Evolutionary conservation across 495 filamentous ascomycete species (phyloP).

Genomic region (Talaromyces stipitatus): DNA sequence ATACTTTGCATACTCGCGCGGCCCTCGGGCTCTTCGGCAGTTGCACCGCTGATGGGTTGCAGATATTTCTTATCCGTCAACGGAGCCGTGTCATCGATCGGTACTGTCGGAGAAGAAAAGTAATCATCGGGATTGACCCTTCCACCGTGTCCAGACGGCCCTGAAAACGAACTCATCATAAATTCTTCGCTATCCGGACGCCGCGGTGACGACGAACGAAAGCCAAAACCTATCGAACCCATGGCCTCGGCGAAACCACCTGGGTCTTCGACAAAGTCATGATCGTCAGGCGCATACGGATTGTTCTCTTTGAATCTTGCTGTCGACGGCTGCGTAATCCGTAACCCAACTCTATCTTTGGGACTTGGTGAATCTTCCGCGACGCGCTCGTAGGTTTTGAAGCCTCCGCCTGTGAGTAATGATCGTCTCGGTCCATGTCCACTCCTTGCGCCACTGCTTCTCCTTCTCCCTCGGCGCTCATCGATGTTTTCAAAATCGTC

Average conservation of each 20-base stretch:
- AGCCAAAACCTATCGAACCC: slow-evolving; percentile 51
- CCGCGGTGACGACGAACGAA: slow-evolving; percentile 27
- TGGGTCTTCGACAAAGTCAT: slow-evolving; percentile 31
- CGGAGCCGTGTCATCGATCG: slow-evolving; percentile 60
- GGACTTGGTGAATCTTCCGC: slow-evolving; percentile 45
- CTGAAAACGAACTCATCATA: slow-evolving; percentile 7
- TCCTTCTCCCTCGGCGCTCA: slow-evolving; percentile 21
- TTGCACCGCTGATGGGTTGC: slow-evolving; percentile 60
- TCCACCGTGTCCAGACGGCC: slow-evolving; percentile 11
- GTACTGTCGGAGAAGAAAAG: slow-evolving; percentile 39
- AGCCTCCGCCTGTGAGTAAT: slow-evolving; percentile 25
- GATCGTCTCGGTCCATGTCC: slow-evolving; percentile 28
- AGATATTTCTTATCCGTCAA: slow-evolving; percentile 52
- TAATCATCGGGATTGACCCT: slow-evolving; percentile 29
- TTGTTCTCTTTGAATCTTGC: slow-evolving; percentile 20
- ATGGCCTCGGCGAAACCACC: slow-evolving; percentile 53
- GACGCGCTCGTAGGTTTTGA: slow-evolving; percentile 43
- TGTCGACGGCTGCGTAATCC: slow-evolving; percentile 22
- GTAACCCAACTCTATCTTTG: slow-evolving; percentile 10
- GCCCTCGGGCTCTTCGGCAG: slow-evolving; percentile 43
- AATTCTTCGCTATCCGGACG: not conserved
- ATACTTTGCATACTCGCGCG: slow-evolving; percentile 54
- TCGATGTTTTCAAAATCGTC: slow-evolving; percentile 19
- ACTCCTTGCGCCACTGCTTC: slow-evolving; percentile 17
- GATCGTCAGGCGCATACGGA: slow-evolving; percentile 21